Percentiles rank a stretch among this genome's conserved stretches.
phyloP scores from a whole-genome alignment of 176 grass and related monocot species.

The Eleusine indica region DNA sequence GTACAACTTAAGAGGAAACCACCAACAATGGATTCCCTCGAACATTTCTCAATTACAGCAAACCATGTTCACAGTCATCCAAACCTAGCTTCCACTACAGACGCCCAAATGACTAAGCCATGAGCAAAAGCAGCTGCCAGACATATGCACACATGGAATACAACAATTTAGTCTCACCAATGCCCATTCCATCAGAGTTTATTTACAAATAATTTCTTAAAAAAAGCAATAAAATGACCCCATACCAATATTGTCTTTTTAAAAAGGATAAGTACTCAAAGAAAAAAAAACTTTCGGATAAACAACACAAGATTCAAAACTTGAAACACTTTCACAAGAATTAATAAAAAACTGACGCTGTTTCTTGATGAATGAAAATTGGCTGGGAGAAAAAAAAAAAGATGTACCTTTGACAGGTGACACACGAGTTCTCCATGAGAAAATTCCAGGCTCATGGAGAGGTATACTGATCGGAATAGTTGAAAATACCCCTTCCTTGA shows the following conservation, averaged over 20 bases:
- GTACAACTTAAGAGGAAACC: not conserved
- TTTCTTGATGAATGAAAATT: constrained; percentile 23
- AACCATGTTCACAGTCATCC: not conserved
- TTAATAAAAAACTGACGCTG: not conserved
- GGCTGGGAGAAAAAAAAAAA: constrained; percentile 27
- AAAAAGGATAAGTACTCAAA: constrained; percentile 13
- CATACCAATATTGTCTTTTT: not conserved
- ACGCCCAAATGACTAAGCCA: not conserved
- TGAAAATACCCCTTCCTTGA: constrained; percentile 77
- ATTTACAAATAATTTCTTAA: not conserved
- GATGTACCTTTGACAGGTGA: constrained; percentile 67
- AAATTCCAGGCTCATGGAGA: constrained; percentile 54
- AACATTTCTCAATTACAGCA: not conserved
- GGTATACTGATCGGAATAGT: constrained; percentile 69
- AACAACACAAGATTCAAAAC: constrained; percentile 21
- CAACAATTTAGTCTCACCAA: not conserved
- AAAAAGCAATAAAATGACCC: not conserved
- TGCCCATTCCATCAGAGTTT: not conserved
- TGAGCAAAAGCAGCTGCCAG: not conserved
- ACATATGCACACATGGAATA: not conserved
- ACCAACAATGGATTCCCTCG: not conserved
- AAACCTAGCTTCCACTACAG: not conserved
- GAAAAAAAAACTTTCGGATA: constrained; percentile 10
- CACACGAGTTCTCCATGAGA: constrained; percentile 69
- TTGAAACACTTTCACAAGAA: constrained; percentile 1